Conservation (phyloP, 208 protist species). For the Leptomonas seymouri region DNA sequence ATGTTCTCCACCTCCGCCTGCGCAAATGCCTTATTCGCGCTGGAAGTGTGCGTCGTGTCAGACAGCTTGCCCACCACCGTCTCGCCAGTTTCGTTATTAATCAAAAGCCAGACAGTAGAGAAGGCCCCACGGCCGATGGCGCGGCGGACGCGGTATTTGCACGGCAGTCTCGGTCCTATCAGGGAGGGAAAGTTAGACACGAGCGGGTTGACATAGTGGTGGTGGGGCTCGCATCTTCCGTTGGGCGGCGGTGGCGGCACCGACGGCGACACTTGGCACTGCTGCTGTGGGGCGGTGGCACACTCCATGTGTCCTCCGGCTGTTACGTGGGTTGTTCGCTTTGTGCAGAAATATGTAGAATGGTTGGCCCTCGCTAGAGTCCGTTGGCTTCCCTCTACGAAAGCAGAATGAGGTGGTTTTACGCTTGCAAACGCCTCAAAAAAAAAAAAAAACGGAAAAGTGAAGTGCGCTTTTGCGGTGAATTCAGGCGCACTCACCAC, state of each 20-base stretch:
- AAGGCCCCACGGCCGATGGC: constrained; percentile 61
- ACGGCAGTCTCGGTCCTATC: constrained; percentile 49
- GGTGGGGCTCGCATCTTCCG: not conserved
- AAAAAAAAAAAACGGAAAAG: no score
- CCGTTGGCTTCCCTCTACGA: not conserved
- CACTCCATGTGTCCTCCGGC: not conserved
- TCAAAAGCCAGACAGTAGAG: constrained; percentile 66
- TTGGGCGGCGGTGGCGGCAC: not conserved
- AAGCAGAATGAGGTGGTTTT: no score
- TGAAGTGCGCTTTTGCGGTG: no score
- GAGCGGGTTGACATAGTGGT: constrained; percentile 51
- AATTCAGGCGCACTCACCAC: no score
- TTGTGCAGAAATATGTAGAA: no score
- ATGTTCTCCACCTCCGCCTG: constrained; percentile 62
- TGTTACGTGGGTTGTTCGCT: not conserved
- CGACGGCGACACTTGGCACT: not conserved
- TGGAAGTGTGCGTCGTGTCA: constrained; percentile 40
- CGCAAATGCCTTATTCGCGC: constrained; percentile 40
- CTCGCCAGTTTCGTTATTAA: constrained; percentile 51
- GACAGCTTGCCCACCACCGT: constrained; percentile 69
- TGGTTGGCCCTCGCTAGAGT: no score
- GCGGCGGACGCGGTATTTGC: constrained; percentile 50
- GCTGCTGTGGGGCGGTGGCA: not conserved
- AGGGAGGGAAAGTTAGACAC: constrained; percentile 49
- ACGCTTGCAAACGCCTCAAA: no score